Evolutionary conservation across 2,329 filamentous ascomycete genomes (phyloP).

Genomic region (Pestalotiopsis sp.): DNA sequence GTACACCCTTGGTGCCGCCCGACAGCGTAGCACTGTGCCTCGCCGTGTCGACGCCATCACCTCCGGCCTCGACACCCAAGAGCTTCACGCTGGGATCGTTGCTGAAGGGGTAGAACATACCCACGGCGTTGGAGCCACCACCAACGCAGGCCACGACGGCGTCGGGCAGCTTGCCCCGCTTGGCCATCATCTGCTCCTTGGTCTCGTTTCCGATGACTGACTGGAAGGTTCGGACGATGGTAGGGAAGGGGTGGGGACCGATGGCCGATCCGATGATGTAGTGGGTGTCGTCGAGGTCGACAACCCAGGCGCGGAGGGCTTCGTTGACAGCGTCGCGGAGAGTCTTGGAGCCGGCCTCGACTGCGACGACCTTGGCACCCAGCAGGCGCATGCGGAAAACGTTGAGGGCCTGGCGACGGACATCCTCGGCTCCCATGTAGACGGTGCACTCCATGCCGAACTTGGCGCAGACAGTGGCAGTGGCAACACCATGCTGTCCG

Average conservation of each 20-base stretch:
- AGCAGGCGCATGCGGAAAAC: conserved; percentile 98
- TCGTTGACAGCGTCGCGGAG: conserved; percentile 93
- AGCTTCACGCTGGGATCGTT: conserved; percentile 84
- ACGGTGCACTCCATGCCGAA: conserved; percentile 98
- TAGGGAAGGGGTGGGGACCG: conserved; percentile 96
- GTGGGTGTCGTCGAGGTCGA: conserved; percentile 89
- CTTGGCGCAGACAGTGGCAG: conserved; percentile 95
- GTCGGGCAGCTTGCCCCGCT: conserved; percentile 87
- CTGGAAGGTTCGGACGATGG: conserved; percentile 96
- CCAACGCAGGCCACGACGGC: conserved; percentile 97
- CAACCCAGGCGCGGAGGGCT: conserved; percentile 91
- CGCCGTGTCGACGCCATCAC: conserved; percentile 84
- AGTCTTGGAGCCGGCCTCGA: conserved; percentile 85
- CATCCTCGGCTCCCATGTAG: conserved; percentile 98
- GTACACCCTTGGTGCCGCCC: conserved; percentile 85
- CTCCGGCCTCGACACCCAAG: conserved; percentile 91
- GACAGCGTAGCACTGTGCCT: conserved; percentile 88
- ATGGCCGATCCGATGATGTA: conserved; percentile 99
- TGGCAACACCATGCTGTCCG: conserved; percentile 96
- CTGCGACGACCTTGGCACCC: conserved; percentile 88
- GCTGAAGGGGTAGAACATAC: conserved; percentile 98
- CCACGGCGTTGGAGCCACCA: conserved; percentile 90
- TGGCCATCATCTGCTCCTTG: conserved; percentile 84
- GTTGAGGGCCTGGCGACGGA: conserved; percentile 92
- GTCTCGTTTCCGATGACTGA: conserved; percentile 95